Conservation (phyloP, 1,284 basidiomycete genomes). For the Paramarasmius palmivorus region DNA sequence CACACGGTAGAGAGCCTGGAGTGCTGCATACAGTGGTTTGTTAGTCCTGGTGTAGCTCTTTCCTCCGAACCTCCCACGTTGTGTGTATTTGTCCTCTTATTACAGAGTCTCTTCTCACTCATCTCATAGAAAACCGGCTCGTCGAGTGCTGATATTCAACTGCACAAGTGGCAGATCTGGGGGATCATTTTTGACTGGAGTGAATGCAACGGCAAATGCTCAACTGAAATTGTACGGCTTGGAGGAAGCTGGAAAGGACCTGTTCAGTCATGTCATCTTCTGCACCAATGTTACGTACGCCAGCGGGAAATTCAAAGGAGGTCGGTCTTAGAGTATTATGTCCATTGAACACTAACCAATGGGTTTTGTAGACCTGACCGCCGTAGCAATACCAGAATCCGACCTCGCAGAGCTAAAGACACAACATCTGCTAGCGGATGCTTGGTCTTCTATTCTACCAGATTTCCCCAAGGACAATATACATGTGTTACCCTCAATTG, state of each 20-base stretch:
- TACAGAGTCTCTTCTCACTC: not conserved
- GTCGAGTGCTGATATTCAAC: constrained; percentile 88
- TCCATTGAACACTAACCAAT: constrained; percentile 3
- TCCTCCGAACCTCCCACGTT: constrained; percentile 19
- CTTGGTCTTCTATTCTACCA: constrained; percentile 72
- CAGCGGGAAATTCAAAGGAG: constrained; percentile 87
- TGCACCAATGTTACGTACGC: constrained; percentile 96
- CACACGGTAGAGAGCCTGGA: constrained; percentile 92
- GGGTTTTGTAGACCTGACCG: constrained; percentile 64
- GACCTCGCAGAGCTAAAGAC: constrained; percentile 71
- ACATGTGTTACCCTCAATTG: constrained; percentile 85
- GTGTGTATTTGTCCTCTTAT: constrained; percentile 12
- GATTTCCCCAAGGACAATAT: constrained; percentile 60
- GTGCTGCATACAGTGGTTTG: constrained; percentile 89
- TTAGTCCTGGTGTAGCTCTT: constrained; percentile 52
- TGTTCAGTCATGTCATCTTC: constrained; percentile 90
- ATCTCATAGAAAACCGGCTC: constrained; percentile 24
- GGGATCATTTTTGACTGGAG: constrained; percentile 63
- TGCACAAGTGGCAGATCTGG: constrained; percentile 92
- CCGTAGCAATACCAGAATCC: constrained; percentile 61
- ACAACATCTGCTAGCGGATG: constrained; percentile 75
- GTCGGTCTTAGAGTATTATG: constrained; percentile 42
- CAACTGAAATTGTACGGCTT: constrained; percentile 45
- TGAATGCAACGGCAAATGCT: constrained; percentile 50
- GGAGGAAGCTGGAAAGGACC: constrained; percentile 37